Conservation (phyloP, 176 grass and related monocot genomes). For the Metroxylon sagu region DNA sequence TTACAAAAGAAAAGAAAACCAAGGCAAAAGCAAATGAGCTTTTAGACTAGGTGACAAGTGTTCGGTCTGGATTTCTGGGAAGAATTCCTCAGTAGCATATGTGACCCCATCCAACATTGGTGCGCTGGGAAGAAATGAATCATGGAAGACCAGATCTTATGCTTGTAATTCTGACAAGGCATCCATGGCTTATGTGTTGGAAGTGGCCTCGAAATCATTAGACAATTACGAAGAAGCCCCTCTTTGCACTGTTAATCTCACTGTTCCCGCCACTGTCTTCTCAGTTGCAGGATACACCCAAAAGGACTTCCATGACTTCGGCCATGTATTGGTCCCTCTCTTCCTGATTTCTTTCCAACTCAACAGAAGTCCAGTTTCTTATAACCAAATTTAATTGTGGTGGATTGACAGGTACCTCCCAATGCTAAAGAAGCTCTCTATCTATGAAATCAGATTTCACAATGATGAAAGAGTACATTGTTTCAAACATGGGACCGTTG, state of each 20-base stretch:
- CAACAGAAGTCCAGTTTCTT: conserved; percentile 6
- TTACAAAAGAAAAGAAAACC: no score
- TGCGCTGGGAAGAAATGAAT: not conserved
- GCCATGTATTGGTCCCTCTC: conserved; percentile 8
- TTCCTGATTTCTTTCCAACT: conserved; percentile 1
- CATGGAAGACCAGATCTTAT: conserved; percentile 10
- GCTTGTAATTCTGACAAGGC: conserved; percentile 12
- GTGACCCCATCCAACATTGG: not conserved
- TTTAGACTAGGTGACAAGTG: no score
- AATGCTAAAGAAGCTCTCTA: not conserved
- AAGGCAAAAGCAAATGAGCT: no score
- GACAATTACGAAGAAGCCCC: not conserved
- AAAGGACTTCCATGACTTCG: conserved; percentile 43
- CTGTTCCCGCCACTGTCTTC: conserved; percentile 68
- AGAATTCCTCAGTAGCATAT: not conserved
- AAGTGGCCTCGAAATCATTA: not conserved
- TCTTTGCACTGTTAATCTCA: conserved; percentile 29
- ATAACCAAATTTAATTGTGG: not conserved
- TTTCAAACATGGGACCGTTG: conserved; percentile 37
- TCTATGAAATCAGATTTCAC: conserved; percentile 7
- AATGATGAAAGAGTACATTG: conserved; percentile 33
- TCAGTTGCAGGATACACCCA: conserved; percentile 56
- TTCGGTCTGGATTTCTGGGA: not conserved
- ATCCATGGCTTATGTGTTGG: not conserved
- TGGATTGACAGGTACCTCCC: conserved; percentile 3